Evolutionary conservation across 106 monocot species (phyloP), one percentile per base, ranked within the genome.

Genomic region (Acanthochlamys bracteata): DNA sequence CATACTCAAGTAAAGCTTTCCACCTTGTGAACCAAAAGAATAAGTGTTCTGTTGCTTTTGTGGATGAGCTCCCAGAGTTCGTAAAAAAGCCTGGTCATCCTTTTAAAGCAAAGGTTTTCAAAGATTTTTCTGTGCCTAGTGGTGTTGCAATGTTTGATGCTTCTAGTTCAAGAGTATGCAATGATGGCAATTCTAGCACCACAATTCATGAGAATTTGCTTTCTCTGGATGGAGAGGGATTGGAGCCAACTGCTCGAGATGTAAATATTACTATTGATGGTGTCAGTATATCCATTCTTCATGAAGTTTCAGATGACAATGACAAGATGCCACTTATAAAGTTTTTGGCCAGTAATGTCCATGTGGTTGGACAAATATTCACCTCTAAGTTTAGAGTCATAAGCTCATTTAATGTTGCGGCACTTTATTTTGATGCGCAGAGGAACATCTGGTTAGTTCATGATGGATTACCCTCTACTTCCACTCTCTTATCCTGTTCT

Each of bases 21-120:
- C 68, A 93, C 63, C 73, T 93, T 64, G 71, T 89, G 56, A 93
- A 93, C 63, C 54, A 63, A 63, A 93, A 89, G 64, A 93, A 71
- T 71, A 69, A 76, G 39, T 78, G 55, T 74, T 66, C 73, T 46
- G 68, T 93, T 80, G 73, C 84, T 60, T 89, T 93, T 72, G 75
- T 85, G 71, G 89, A 89, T 70, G 93, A 82, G 19, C 53, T 76
- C 49, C 89, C 78, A 24, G 89, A 89, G 55, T 89, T 88, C 80
- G 93, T 89, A 41, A 84, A 85, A 61, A 93, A 83, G 62, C 93
- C 93, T 20, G 93, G 93, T 49, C 84, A 80, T 78, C 82, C 82
- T 69, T 75, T 93, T 26, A 89, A 83, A 75, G 66, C 74, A 51
- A 89, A 88, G 77, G 71, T 89, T 25, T 71, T 93, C 4, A 52